phyloP scores from a whole-genome alignment of 1,284 basidiomycete genomes.

The Ceratobasidium sp. region DNA sequence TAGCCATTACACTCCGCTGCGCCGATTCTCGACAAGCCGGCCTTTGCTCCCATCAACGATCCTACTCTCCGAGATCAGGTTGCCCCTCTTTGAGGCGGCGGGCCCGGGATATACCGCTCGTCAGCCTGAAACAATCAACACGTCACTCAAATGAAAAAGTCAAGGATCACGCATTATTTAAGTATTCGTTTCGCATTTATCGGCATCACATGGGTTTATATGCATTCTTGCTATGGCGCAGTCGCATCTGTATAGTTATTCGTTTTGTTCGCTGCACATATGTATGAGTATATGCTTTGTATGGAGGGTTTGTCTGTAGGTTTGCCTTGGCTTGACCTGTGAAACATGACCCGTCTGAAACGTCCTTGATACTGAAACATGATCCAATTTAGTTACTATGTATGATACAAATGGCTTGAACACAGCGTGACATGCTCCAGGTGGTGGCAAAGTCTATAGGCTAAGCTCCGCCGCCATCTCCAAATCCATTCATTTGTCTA shows the following conservation, averaged over 20 bases:
- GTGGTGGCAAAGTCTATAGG: neutral
- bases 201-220: neutral
- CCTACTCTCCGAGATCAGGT: neutral
- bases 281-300: constrained; percentile 3
- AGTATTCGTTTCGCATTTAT: constrained; percentile 7
- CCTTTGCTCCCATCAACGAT: neutral
- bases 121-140: neutral
- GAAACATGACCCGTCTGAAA: constrained; percentile 7
- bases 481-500: neutral
- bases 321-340: neutral
- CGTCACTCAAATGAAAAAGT: neutral
- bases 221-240: neutral
- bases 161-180: neutral
- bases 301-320: constrained; percentile 4
- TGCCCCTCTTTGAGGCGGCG: neutral
- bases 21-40: constrained; percentile 8
- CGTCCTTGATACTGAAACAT: neutral
- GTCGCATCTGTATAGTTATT: constrained; percentile 6
- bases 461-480: neutral
- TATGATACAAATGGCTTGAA: neutral
- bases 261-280: neutral
- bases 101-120: neutral
- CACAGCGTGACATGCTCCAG: neutral
- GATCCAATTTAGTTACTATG: neutral
- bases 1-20: constrained; percentile 25